phyloP scores from a whole-genome alignment of 495 filamentous ascomycete genomes.

The Aspergillus homomorphus region DNA sequence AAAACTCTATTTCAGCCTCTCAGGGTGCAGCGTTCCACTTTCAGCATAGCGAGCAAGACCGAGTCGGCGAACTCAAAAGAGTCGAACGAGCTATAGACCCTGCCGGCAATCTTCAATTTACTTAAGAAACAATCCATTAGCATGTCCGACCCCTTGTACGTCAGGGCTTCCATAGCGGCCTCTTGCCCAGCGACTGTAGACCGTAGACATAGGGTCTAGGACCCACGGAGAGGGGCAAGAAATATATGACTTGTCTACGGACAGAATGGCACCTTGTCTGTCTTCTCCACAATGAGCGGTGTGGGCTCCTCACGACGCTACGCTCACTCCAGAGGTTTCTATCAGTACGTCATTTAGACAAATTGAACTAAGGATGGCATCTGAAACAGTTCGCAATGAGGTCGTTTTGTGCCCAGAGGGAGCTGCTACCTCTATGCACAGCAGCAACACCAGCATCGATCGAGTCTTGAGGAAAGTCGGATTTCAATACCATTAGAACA shows the following conservation, averaged over 20 bases:
- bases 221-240: not conserved
- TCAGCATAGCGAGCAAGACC: not conserved
- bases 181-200: not conserved
- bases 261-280: not conserved
- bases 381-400: too few species aligned
- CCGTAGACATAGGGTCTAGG: not conserved
- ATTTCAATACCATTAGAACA: too few species aligned
- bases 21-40: not conserved
- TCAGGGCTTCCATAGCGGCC: not conserved
- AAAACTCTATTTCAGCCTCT: not conserved
- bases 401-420: too few species aligned
- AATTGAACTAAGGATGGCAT: not conserved
- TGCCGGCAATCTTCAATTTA: not conserved
- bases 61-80: not conserved
- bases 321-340: not conserved
- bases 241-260: not conserved
- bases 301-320: not conserved
- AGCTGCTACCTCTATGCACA: too few species aligned
- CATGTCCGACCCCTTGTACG: not conserved
- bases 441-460: too few species aligned
- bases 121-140: not conserved
- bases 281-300: not conserved
- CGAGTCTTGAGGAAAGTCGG: too few species aligned
- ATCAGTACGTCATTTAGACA: not conserved
- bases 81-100: not conserved